A percentile compares a stretch with the other conserved stretches of the same genome.
Conservation (phyloP, 2,329 filamentous ascomycete genomes). For the Apiospora malaysiana region DNA sequence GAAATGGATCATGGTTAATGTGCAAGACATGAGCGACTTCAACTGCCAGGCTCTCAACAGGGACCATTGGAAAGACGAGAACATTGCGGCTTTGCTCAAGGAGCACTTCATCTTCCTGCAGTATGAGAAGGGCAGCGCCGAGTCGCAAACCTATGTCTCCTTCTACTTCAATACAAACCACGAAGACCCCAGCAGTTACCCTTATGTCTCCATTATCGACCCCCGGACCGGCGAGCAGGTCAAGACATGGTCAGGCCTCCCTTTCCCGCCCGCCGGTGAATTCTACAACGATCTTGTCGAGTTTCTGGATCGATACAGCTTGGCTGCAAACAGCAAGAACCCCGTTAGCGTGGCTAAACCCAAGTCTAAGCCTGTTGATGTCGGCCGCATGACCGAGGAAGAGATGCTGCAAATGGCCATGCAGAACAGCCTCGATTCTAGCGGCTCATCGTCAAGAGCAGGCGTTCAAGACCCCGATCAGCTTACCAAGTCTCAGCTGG, state of each 20-base stretch:
- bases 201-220: conserved; percentile 94
- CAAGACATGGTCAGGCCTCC: conserved; percentile 90
- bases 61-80: conserved; percentile 91
- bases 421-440: conserved; percentile 79
- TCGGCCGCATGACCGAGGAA: conserved; percentile 92
- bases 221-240: conserved; percentile 96
- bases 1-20: conserved; percentile 96
- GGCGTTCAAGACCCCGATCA: conserved; percentile 84
- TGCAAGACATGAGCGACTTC: conserved; percentile 92
- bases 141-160: conserved; percentile 80
- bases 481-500: conserved; percentile 71
- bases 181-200: conserved; percentile 88
- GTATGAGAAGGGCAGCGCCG: conserved; percentile 84
- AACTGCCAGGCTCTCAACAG: conserved; percentile 93
- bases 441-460: conserved; percentile 47
- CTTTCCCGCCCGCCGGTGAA: conserved; percentile 76
- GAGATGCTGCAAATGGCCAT: conserved; percentile 96
- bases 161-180: conserved; percentile 83
- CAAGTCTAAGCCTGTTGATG: conserved; percentile 73
- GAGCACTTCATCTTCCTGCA: conserved; percentile 98
- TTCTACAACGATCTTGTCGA: conserved; percentile 93
- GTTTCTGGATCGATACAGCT: conserved; percentile 95
- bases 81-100: conserved; percentile 78
- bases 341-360: conserved; percentile 82
- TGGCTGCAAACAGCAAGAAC: conserved; percentile 88